Conservation (phyloP, 108 stramenopile species). For the Nitzschia palea region DNA sequence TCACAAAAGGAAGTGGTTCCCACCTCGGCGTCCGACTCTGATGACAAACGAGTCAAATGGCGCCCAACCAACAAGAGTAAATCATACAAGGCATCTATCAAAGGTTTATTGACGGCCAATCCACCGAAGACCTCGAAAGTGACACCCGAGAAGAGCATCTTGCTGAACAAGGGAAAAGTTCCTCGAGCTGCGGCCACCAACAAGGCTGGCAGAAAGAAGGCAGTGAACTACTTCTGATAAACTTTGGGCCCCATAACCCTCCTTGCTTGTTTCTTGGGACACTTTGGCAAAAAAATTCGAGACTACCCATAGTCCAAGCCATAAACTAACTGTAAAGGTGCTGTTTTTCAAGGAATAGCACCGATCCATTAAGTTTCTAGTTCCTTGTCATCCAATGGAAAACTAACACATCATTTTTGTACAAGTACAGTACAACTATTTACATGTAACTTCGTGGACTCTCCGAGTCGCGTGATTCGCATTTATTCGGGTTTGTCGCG, state of each 20-base stretch:
- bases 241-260: not conserved
- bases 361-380: too few relatives aligned
- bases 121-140: constrained; percentile 40
- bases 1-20: constrained; percentile 27
- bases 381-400: too few relatives aligned
- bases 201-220: constrained; percentile 34
- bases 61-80: constrained; percentile 63
- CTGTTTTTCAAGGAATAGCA: too few relatives aligned
- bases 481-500: too few relatives aligned
- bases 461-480: too few relatives aligned
- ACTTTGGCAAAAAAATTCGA: too few relatives aligned
- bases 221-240: constrained; percentile 40
- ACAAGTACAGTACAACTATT: too few relatives aligned
- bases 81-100: constrained; percentile 84
- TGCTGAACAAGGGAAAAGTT: constrained; percentile 41
- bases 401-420: too few relatives aligned
- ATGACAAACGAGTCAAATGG: constrained; percentile 66
- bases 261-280: too few relatives aligned
- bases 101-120: constrained; percentile 51
- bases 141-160: constrained; percentile 79
- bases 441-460: too few relatives aligned
- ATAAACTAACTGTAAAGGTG: too few relatives aligned
- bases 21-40: constrained; percentile 6
- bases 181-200: not conserved
- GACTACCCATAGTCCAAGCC: too few relatives aligned